Conservation (phyloP, 345 rosid species). For the Eucalyptus viminalis region DNA sequence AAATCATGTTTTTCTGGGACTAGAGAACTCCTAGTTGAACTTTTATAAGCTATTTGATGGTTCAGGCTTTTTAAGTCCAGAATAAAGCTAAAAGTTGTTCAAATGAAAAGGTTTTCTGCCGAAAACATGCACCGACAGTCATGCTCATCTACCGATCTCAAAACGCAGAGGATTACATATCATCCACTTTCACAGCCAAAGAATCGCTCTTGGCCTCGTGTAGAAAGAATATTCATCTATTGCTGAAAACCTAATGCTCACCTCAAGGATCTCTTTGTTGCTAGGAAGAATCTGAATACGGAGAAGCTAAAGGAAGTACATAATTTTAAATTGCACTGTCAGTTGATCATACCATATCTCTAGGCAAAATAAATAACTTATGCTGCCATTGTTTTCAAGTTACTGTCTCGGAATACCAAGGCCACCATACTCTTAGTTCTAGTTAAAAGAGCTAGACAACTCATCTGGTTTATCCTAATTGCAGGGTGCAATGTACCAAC, state of each 20-base stretch:
- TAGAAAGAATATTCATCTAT: not conserved
- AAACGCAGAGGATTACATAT: not conserved
- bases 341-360: not conserved
- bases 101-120: not conserved
- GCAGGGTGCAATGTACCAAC: not conserved
- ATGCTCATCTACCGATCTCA: not conserved
- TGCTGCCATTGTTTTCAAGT: not conserved
- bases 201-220: not conserved
- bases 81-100: not conserved
- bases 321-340: not conserved
- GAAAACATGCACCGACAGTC: not conserved
- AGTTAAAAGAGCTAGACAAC: not conserved
- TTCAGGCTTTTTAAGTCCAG: not conserved
- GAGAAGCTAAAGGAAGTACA: not conserved
- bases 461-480: not conserved
- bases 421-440: not conserved
- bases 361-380: not conserved
- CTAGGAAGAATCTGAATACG: not conserved
- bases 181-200: not conserved
- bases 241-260: not conserved
- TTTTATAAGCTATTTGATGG: not conserved
- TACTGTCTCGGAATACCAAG: not conserved
- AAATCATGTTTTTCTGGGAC: not conserved
- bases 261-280: not conserved
- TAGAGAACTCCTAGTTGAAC: not conserved